Base-by-base conservation (phyloP, 2,329 filamentous ascomycete genomes). In the Pochonia chlamydosporia region DNA sequence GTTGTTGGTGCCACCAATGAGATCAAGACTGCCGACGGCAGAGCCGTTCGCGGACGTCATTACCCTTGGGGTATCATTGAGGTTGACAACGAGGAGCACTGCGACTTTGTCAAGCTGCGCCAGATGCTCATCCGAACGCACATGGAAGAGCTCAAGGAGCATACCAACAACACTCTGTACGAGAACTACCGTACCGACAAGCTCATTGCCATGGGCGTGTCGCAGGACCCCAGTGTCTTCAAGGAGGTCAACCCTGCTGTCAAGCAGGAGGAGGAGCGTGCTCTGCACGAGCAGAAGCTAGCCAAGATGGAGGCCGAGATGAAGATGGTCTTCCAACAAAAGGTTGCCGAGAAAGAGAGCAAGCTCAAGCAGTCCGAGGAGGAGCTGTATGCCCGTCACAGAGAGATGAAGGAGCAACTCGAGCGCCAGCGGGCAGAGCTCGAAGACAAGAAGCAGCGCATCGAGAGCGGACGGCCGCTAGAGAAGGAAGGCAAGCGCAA, bases 271-370 rank as follows among this genome's bases (percentile, higher is more conserved):
- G 93, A 99, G 75, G 93, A 99, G 79, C 89, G 93, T 63, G 85
- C 88, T 55, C 79, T 99, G 59, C 93, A 99, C 80, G 93, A 99
- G 75, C 91, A 96, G 80, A 99, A 99, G 80, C 89, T 99, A 60
- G 89, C 92, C 71, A 99, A 99, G 89, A 99, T 99, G 93, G 93
- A 99, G 73, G 84, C 90, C 64, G 93, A 99, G 73, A 99, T 99
- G 93, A 99, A 99, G 89, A 96, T 96, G 89, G 93, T 99, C 59
- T 99, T 99, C 89, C 93, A 97, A 71, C 93, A 99, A 70, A 99
- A 99, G 86, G 93, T 99, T 26, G 84, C 89, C 57, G 93, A 99
- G 73, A 99, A 99, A 79, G 93, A 99, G 75, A 96, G 89, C 82
- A 99, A 99, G 76, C 78, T 99, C 68, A 95, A 95, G 77, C 93